Evolutionary conservation across 2,329 filamentous ascomycete genomes (phyloP).

Genomic region (Didymella glomerata): DNA sequence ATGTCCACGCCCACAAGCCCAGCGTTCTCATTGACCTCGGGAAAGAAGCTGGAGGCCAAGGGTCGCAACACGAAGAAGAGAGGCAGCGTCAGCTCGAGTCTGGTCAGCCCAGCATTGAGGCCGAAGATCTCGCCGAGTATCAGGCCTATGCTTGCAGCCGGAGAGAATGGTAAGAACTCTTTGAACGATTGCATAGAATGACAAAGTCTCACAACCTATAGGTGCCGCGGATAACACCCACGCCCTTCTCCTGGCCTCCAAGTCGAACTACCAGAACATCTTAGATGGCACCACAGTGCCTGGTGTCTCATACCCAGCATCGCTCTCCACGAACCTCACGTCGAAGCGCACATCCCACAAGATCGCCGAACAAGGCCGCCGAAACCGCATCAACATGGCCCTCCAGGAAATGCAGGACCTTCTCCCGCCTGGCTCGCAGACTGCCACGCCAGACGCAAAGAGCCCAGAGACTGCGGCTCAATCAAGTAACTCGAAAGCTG

Average conservation of each 20-base stretch:
- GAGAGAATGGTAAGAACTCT: conserved; percentile 58
- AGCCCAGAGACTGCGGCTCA: conserved; percentile 52
- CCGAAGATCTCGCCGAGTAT: conserved; percentile 95
- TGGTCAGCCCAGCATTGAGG: conserved; percentile 85
- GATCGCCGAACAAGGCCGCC: conserved; percentile 92
- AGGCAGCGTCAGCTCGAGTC: conserved; percentile 67
- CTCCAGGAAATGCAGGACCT: conserved; percentile 89
- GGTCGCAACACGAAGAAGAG: conserved; percentile 51
- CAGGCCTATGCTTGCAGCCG: conserved; percentile 83
- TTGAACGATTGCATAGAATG: no score
- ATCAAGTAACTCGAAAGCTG: conserved; percentile 77
- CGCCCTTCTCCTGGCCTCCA: conserved; percentile 83
- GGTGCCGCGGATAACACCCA: conserved; percentile 65
- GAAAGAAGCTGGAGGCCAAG: conserved; percentile 46
- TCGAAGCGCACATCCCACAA: conserved; percentile 98
- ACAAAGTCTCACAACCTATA: conserved; percentile 31
- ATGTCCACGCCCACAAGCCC: conserved; percentile 61
- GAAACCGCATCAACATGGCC: conserved; percentile 94
- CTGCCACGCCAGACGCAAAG: conserved; percentile 38
- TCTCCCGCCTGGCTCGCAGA: conserved; percentile 66
- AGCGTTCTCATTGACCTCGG: conserved; percentile 37
- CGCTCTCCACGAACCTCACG: conserved; percentile 90
- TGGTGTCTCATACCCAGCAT: conserved; percentile 88
- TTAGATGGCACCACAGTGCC: conserved; percentile 91
- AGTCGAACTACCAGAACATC: conserved; percentile 98